These are phyloP conservation scores for Hermanozyma aechmeae DNA, from an alignment of 805 yeast species.

Conservation along the genomic window DNA sequence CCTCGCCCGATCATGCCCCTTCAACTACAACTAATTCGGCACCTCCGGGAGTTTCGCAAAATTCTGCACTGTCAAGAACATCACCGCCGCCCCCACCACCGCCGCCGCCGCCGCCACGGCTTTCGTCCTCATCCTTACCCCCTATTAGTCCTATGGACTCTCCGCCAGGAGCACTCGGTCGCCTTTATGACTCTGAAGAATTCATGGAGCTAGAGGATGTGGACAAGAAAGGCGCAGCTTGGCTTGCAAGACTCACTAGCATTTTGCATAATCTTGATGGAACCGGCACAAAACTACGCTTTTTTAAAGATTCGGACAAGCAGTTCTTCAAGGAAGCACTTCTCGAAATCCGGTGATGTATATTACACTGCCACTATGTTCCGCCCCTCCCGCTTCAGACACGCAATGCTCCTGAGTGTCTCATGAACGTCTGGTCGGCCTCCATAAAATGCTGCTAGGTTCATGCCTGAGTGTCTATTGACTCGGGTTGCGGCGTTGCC, in stretches of 20 bases:
- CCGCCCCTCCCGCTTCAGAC: too few species aligned
- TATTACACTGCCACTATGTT: too few species aligned
- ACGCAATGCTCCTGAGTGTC: background rate
- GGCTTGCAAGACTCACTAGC: slow-evolving; percentile 24
- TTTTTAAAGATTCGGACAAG: slow-evolving; percentile 28
- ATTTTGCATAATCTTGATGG: slow-evolving; percentile 20
- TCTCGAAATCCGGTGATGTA: slow-evolving; percentile 1
- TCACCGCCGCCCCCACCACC: slow-evolving; percentile 1
- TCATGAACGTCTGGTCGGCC: background rate
- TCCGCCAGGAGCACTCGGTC: too few species aligned
- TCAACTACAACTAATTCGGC: too few species aligned
- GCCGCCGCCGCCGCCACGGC: slow-evolving; percentile 8
- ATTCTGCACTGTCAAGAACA: too few species aligned
- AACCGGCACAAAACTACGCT: slow-evolving; percentile 17
- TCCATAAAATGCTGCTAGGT: background rate
- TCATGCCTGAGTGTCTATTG: background rate
- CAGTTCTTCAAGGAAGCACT: slow-evolving; percentile 17
- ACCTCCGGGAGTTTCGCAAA: too few species aligned
- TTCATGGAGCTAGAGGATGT: slow-evolving; percentile 24
- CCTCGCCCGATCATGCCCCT: too few species aligned
- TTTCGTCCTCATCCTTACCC: too few species aligned
- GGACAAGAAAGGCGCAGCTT: slow-evolving; percentile 28
- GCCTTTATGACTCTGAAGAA: slow-evolving; percentile 12
- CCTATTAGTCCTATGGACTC: too few species aligned
- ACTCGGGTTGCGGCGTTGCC: background rate